A percentile compares a stretch with the other conserved stretches of the same genome.
Conservation (phyloP, 805 yeast genomes). For the Jamesozyma piceae region DNA sequence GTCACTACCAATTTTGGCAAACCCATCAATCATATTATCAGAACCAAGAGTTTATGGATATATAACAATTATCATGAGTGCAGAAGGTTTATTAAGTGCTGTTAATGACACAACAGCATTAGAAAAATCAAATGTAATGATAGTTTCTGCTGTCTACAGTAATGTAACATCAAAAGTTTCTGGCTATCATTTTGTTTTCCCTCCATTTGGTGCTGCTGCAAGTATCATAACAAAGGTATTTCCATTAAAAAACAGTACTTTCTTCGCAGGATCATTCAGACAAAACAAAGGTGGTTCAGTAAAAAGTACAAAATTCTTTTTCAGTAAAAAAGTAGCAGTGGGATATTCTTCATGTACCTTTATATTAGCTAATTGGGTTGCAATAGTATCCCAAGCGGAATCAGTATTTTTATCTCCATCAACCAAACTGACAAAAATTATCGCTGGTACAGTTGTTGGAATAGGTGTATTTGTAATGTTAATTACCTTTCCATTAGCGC, state of each 20-base stretch:
- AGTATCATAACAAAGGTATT: slow-evolving; percentile 17
- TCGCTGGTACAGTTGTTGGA: slow-evolving; percentile 70
- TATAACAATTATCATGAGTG: slow-evolving; percentile 48
- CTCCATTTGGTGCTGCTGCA: slow-evolving; percentile 25
- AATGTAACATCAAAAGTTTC: slow-evolving; percentile 19
- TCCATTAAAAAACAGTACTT: slow-evolving; percentile 25
- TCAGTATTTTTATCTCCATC: slow-evolving; percentile 55
- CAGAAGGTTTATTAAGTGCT: slow-evolving; percentile 35
- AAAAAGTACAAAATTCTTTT: slow-evolving; percentile 31
- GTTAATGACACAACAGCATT: slow-evolving; percentile 36
- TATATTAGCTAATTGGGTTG: slow-evolving; percentile 53
- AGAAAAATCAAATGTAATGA: slow-evolving; percentile 29
- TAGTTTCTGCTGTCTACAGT: slow-evolving; percentile 24
- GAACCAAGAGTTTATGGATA: slow-evolving; percentile 60
- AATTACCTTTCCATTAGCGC: slow-evolving; percentile 74
- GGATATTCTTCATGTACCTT: slow-evolving; percentile 46
- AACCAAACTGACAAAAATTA: slow-evolving; percentile 51
- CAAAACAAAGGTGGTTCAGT: slow-evolving; percentile 35
- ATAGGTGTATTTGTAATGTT: slow-evolving; percentile 66
- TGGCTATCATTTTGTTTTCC: slow-evolving; percentile 37
- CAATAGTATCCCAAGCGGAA: slow-evolving; percentile 57
- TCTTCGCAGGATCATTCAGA: slow-evolving; percentile 31
- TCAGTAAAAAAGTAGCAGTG: slow-evolving; percentile 38
- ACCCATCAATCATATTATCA: slow-evolving; percentile 57
- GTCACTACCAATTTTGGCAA: slow-evolving; percentile 67